Conservation (phyloP, 2,329 filamentous ascomycete genomes). For the Xylaria polymorpha region DNA sequence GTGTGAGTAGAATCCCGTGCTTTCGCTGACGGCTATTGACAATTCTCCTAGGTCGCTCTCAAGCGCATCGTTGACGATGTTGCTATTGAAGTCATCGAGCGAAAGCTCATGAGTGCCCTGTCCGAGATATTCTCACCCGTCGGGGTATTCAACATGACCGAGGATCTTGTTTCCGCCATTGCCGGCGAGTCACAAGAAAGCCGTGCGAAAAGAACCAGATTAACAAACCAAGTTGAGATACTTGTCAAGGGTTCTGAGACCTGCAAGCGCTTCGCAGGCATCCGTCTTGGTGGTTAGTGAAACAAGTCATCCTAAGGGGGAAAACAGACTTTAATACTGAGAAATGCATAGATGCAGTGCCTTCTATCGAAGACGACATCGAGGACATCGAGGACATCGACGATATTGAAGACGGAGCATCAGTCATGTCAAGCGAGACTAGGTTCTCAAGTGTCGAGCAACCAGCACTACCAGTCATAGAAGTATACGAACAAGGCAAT, state of each 20-base stretch:
- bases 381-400: background rate
- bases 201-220: constrained; percentile 51
- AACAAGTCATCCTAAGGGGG: background rate
- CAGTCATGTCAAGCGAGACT: background rate
- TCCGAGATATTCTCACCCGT: constrained; percentile 55
- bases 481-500: too few relatives aligned
- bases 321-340: background rate
- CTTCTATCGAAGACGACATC: background rate
- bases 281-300: constrained; percentile 37
- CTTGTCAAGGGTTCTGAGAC: constrained; percentile 53
- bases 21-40: too few relatives aligned
- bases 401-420: background rate
- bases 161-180: constrained; percentile 52
- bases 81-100: constrained; percentile 57
- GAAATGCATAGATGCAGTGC: background rate
- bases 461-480: too few relatives aligned
- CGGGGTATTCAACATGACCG: constrained; percentile 52
- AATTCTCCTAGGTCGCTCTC: constrained; percentile 54
- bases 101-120: constrained; percentile 53
- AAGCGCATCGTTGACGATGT: constrained; percentile 59
- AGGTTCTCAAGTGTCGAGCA: background rate
- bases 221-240: constrained; percentile 53
- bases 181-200: constrained; percentile 57
- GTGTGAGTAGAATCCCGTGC: constrained; percentile 40
- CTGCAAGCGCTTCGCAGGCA: constrained; percentile 52